Conservation (phyloP, 225 moss, liverwort and hornwort species). For the Thuidium tamariscinum region DNA sequence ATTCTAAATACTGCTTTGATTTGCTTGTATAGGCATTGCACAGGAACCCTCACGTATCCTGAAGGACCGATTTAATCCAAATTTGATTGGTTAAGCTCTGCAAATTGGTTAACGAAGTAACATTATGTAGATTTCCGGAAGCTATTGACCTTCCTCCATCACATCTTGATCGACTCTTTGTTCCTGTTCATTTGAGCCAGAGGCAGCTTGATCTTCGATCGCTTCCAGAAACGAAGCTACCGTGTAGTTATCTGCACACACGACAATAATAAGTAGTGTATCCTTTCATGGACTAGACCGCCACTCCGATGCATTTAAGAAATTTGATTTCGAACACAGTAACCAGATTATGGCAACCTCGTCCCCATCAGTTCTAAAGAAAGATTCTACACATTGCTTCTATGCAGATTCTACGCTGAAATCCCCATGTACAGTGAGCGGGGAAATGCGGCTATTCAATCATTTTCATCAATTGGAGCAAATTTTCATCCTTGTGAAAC, state of each 20-base stretch:
- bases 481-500: not conserved
- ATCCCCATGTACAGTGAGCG: too few species aligned
- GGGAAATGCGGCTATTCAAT: not conserved
- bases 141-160: constrained; percentile 56
- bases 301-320: not conserved
- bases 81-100: constrained; percentile 2
- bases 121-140: not conserved
- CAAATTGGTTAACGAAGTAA: not conserved
- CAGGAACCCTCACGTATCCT: not conserved
- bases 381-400: not conserved
- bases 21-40: constrained; percentile 11
- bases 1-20: not conserved
- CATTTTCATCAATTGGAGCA: not conserved
- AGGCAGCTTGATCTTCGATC: constrained; percentile 80
- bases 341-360: not conserved
- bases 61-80: constrained; percentile 4
- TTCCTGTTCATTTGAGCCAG: constrained; percentile 26
- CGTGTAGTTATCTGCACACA: constrained; percentile 64
- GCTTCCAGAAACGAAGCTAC: constrained; percentile 87
- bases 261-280: not conserved
- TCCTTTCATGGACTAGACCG: not conserved
- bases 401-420: not conserved
- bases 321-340: not conserved
- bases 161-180: constrained; percentile 40
- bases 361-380: not conserved